These are phyloP conservation scores for Barnettozyma vustinii DNA, from an alignment of 805 yeast species.

Conservation along the genomic window DNA sequence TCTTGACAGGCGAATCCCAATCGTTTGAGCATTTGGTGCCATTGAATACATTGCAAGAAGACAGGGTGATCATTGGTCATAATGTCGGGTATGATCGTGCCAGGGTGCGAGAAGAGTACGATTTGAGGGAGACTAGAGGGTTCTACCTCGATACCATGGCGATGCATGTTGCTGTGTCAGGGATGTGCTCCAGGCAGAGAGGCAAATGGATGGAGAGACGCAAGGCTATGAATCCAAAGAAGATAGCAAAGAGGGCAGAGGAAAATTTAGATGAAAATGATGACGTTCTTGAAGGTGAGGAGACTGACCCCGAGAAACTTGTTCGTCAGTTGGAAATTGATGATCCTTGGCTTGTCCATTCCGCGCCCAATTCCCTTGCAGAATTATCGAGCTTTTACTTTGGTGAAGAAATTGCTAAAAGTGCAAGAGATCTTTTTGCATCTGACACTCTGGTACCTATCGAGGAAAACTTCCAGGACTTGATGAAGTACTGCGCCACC, in stretches of 20 bases:
- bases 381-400: constrained; percentile 81
- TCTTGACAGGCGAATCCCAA: constrained; percentile 48
- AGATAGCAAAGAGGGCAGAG: constrained; percentile 17
- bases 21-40: constrained; percentile 67
- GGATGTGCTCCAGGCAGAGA: constrained; percentile 90
- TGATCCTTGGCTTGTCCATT: constrained; percentile 81
- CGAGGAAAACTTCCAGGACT: constrained; percentile 47
- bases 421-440: constrained; percentile 58
- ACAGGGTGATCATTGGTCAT: constrained; percentile 77
- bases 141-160: constrained; percentile 91
- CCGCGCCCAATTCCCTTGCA: constrained; percentile 73
- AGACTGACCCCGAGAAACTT: background rate
- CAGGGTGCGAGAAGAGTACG: constrained; percentile 78
- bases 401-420: constrained; percentile 59
- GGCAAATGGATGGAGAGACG: constrained; percentile 64
- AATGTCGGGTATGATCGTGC: constrained; percentile 91
- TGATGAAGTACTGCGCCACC: constrained; percentile 76
- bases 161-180: constrained; percentile 81
- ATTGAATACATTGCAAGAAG: constrained; percentile 41
- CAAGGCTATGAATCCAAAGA: constrained; percentile 27
- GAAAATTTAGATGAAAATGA: constrained; percentile 11
- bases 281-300: background rate
- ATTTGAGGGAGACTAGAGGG: constrained; percentile 56
- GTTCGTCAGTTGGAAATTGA: constrained; percentile 31
- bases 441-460: constrained; percentile 49